Conservation (phyloP, 345 rosid genomes). For the Rhodamnia argentea region DNA sequence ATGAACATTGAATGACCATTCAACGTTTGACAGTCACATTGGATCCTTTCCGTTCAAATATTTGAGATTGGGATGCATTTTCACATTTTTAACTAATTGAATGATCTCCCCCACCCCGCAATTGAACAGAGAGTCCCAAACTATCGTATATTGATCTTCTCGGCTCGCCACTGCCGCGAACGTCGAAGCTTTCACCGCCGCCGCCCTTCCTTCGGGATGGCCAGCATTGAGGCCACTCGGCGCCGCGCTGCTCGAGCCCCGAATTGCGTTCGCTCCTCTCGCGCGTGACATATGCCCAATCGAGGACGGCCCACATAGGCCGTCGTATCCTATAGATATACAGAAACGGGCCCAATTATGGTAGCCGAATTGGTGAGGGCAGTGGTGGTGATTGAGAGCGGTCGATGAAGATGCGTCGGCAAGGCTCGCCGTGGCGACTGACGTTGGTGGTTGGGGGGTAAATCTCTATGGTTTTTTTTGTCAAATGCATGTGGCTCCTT, state of each 20-base stretch:
- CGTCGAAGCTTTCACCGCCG: rapidly evolving
- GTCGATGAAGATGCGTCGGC: not conserved
- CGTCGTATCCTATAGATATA: not conserved
- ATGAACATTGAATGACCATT: not conserved
- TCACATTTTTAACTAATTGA: not conserved
- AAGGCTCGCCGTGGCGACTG: not conserved
- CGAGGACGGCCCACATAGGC: not conserved
- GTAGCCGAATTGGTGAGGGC: not conserved
- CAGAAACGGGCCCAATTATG: not conserved
- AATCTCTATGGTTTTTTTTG: not conserved
- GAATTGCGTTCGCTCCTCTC: not conserved
- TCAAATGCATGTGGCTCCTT: not conserved
- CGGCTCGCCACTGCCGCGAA: too few relatives aligned
- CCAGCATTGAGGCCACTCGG: not conserved
- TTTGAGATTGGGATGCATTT: not conserved
- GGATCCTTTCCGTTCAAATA: not conserved
- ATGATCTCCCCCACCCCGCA: not conserved
- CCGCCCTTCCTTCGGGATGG: rapidly evolving
- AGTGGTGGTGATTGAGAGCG: not conserved
- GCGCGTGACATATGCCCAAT: not conserved
- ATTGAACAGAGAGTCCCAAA: not conserved
- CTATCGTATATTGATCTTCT: too few relatives aligned
- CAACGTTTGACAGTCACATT: not conserved
- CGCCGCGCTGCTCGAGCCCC: rapidly evolving
- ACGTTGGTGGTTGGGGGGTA: too few relatives aligned